These are phyloP conservation scores for Canna indica DNA, from an alignment of 176 grass and related monocot species.

Conservation along the genomic window DNA sequence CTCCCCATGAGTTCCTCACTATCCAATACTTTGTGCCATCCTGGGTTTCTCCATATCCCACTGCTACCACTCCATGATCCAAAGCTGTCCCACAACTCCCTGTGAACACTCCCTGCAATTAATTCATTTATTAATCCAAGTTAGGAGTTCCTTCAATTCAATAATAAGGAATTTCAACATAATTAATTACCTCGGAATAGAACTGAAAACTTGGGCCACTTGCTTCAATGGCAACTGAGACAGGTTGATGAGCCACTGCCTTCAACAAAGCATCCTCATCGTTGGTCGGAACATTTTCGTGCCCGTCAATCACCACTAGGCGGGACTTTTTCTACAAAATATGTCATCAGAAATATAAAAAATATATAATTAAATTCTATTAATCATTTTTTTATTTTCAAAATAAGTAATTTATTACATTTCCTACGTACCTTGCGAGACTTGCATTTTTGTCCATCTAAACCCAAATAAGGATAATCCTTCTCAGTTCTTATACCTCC, in stretches of 20 bases:
- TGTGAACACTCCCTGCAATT: constrained; percentile 56
- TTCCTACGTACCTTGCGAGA: not conserved
- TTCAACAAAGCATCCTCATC: constrained; percentile 43
- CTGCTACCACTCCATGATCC: constrained; percentile 1
- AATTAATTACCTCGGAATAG: constrained; percentile 49
- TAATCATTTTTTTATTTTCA: too few species aligned
- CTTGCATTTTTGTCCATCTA: not conserved
- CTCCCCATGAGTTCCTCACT: constrained; percentile 10
- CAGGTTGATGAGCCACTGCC: constrained; percentile 51
- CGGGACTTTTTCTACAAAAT: constrained; percentile 31
- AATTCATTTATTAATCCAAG: too few species aligned
- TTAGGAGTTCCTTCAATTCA: too few species aligned
- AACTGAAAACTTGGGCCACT: constrained; percentile 51
- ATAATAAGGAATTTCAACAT: too few species aligned
- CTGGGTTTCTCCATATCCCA: not conserved
- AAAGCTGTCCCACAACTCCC: not conserved
- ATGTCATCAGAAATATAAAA: too few species aligned
- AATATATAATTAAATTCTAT: too few species aligned
- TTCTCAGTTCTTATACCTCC: constrained; percentile 1
- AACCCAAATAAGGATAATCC: not conserved
- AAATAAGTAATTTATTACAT: too few species aligned
- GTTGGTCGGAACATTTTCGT: constrained; percentile 44
- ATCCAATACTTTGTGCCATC: constrained; percentile 2
- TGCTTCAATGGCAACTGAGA: constrained; percentile 57
- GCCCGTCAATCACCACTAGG: constrained; percentile 49